phyloP scores from a whole-genome alignment of 192 early-diverging fungal species.

The Ramicandelaber brevisporus region DNA sequence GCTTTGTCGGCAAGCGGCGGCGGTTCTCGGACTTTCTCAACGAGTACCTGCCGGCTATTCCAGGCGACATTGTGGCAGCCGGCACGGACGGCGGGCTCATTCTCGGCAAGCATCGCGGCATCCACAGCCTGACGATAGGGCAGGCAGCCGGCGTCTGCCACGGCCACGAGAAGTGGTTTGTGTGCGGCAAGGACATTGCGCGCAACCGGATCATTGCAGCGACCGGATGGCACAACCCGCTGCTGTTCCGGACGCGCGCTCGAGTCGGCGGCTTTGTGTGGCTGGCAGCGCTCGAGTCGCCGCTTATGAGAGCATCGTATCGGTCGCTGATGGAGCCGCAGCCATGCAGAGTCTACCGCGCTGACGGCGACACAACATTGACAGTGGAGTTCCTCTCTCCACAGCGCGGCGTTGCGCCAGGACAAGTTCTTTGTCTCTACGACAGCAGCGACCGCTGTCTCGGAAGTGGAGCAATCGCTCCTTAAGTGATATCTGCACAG shows the following conservation, averaged over 20 bases:
- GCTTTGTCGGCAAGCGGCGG: conserved; percentile 67
- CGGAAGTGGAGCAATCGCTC: too few relatives aligned
- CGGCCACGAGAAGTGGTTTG: conserved; percentile 41
- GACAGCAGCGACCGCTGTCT: conserved; percentile 28
- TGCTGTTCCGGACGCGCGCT: conserved; percentile 5
- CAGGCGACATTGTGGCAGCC: conserved; percentile 14
- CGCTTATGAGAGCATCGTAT: conserved; percentile 17
- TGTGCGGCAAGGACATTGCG: conserved; percentile 32
- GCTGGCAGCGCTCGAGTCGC: conserved; percentile 1
- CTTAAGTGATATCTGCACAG: too few relatives aligned
- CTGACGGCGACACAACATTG: conserved; percentile 3
- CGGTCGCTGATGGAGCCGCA: conserved; percentile 29
- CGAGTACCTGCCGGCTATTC: conserved; percentile 20
- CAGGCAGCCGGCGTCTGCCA: conserved; percentile 41
- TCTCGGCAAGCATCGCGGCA: conserved; percentile 23
- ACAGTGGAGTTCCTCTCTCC: conserved; percentile 20
- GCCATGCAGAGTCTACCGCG: conserved; percentile 9
- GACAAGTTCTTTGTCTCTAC: conserved; percentile 34
- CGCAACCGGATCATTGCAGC: conserved; percentile 44
- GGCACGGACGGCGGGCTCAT: conserved; percentile 12
- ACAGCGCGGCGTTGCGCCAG: conserved; percentile 28
- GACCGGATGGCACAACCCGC: conserved; percentile 26
- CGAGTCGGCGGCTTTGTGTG: conserved; percentile 3
- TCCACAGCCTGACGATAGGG: conserved; percentile 56
- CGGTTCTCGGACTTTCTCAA: conserved; percentile 53